Evolutionary conservation across 2,329 filamentous ascomycete genomes (phyloP).

Genomic region (Monosporascus sp.): DNA sequence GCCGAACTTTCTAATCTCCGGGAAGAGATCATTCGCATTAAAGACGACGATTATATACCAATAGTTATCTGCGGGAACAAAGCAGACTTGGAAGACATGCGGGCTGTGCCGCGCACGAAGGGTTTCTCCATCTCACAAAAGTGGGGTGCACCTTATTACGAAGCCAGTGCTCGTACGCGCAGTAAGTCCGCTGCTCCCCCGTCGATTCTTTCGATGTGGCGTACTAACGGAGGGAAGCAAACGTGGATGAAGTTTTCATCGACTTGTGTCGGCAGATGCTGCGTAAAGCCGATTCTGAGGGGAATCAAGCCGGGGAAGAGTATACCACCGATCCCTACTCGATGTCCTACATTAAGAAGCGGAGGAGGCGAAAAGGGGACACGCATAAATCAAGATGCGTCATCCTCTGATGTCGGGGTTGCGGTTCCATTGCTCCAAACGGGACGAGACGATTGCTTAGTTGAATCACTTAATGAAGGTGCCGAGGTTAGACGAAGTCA

Average conservation of each 20-base stretch:
- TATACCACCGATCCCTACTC: slow-evolving; percentile 35
- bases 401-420: slow-evolving; percentile 33
- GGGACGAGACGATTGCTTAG: neutral
- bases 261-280: slow-evolving; percentile 82
- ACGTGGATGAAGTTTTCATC: slow-evolving; percentile 86
- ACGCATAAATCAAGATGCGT: slow-evolving; percentile 34
- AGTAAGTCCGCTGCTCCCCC: slow-evolving; percentile 39
- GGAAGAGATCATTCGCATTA: slow-evolving; percentile 87
- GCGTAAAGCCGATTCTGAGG: slow-evolving; percentile 57
- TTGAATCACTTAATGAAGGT: neutral
- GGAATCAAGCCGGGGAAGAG: slow-evolving; percentile 34
- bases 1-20: slow-evolving; percentile 75
- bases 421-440: neutral
- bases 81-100: slow-evolving; percentile 81
- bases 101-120: slow-evolving; percentile 69
- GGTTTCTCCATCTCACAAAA: slow-evolving; percentile 81
- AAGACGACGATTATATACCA: slow-evolving; percentile 77
- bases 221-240: slow-evolving; percentile 42
- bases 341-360: slow-evolving; percentile 28
- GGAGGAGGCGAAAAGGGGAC: slow-evolving; percentile 24
- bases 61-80: slow-evolving; percentile 93
- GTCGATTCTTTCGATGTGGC: neutral
- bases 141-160: slow-evolving; percentile 89
- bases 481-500: neutral
- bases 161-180: slow-evolving; percentile 75